Evolutionary conservation across 2,329 filamentous ascomycete species (phyloP).

Genomic region (Pseudocercospora crystallina): DNA sequence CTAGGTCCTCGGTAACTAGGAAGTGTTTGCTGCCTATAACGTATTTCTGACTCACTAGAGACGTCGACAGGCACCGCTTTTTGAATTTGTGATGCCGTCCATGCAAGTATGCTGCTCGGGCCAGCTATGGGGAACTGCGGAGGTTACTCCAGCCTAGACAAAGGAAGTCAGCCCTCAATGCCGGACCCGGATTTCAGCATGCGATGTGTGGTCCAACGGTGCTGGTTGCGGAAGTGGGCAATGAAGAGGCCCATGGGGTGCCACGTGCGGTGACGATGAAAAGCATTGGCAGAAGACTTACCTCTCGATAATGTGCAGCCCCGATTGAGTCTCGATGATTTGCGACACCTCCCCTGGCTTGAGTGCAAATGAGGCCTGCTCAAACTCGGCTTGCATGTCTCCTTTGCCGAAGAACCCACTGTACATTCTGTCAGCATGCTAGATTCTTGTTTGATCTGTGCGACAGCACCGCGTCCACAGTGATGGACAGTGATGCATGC

Average conservation of each 20-base stretch:
- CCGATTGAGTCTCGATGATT: conserved; percentile 88
- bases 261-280: neutral
- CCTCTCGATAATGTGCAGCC: conserved; percentile 94
- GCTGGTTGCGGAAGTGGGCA: conserved; percentile 1
- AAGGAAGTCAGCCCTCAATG: conserved; percentile 21
- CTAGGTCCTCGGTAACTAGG: too few relatives aligned
- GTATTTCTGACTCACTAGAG: too few relatives aligned
- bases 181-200: conserved; percentile 8
- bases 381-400: conserved; percentile 99
- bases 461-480: neutral
- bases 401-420: conserved; percentile 88
- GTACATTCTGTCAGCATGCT: conserved; percentile 20
- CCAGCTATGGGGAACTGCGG: neutral
- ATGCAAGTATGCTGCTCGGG: too few relatives aligned
- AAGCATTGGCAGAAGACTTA: conserved; percentile 43
- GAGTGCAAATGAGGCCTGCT: conserved; percentile 90
- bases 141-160: conserved; percentile 24
- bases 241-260: neutral
- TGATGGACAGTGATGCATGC: conserved; percentile 7
- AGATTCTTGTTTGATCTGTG: conserved; percentile 8
- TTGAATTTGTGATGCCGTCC: too few relatives aligned
- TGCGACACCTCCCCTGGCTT: conserved; percentile 82
- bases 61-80: too few relatives aligned
- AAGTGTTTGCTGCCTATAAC: too few relatives aligned
- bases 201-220: conserved; percentile 10